phyloP scores from a whole-genome alignment of 331 rosid species.

The Saraca asoca region DNA sequence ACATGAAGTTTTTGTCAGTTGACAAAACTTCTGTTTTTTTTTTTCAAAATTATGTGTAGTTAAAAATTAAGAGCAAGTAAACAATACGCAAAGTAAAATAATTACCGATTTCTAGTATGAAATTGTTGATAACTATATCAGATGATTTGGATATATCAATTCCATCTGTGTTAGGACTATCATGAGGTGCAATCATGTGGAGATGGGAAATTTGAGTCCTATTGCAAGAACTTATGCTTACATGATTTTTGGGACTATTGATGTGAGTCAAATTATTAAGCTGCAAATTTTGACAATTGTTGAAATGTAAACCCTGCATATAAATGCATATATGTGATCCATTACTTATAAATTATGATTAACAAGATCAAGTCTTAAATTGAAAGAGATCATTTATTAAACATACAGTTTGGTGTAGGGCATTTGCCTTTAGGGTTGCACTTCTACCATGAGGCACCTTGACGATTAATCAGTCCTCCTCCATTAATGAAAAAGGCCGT shows the following conservation, averaged over 20 bases:
- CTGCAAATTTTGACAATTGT: slow-evolving; percentile 9
- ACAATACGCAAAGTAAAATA: no score
- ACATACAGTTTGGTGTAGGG: slow-evolving; percentile 25
- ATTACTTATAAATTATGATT: no score
- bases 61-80: no score
- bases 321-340: neutral
- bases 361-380: no score
- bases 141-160: slow-evolving; percentile 33
- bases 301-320: slow-evolving; percentile 36
- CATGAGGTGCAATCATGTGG: slow-evolving; percentile 31
- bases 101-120: slow-evolving; percentile 34
- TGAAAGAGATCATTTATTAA: no score
- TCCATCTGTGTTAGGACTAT: slow-evolving; percentile 55
- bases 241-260: slow-evolving; percentile 40
- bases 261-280: neutral
- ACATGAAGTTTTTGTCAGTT: no score
- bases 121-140: slow-evolving; percentile 20
- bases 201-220: slow-evolving; percentile 11
- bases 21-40: no score
- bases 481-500: no score
- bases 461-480: slow-evolving; percentile 49
- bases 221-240: slow-evolving; percentile 19
- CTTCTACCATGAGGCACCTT: slow-evolving; percentile 65
- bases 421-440: neutral
- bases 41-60: no score